Base-by-base conservation (phyloP, 768 basidiomycete species). In the Boletus speciosus region DNA sequence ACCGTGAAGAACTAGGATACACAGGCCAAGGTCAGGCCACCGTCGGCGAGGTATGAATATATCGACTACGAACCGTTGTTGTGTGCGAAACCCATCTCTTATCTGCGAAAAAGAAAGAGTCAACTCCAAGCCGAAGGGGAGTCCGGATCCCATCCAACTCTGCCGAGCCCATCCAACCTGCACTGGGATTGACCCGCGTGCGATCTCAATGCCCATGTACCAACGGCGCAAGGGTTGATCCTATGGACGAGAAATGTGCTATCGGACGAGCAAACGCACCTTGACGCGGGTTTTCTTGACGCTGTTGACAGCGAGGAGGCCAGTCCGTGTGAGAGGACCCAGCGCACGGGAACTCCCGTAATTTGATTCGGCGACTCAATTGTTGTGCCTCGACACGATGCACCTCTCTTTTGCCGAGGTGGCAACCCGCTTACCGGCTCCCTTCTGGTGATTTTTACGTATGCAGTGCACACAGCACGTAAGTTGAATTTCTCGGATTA, bases 1-100 rank as follows among this genome's bases (percentile, higher is more conserved):
- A 66, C 75, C 82, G 78, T 85, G 93, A 74, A 96, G 90, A 78
- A 90, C 91, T 90, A 44, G 54, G 45, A 59, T 32, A 56, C 32
- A 19, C 10, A 32, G 34, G 32, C 19, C 40, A 25, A 25, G 51
- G 51, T 68, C 44, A 65, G 62, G 39, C 27, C 5, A n/a, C 35
- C 23, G 23, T 23, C 23, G 35, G 19, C 0, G 25, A 47, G 16
- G 10, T 68, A 64, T 74, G 72, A 74, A 76, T 39, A 27, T 12
- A 46, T 41, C 41, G 32, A 50, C 45, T 36, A 58, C 55, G 48
- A 32, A 68, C 70, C 70, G 60, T 73, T 71, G 61, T 71, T 71
- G 58, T 71, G 70, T 56, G 61, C 65, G 55, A 73, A 73, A 68
- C 70, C 70, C 70, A 71, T 71, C 48, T 57, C 40, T 65, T 69